Percentiles rank a stretch among this genome's conserved stretches.
These are phyloP conservation scores for Pascua sp. DNA, from an alignment of 1,284 basidiomycete species.

Conservation along the genomic window DNA sequence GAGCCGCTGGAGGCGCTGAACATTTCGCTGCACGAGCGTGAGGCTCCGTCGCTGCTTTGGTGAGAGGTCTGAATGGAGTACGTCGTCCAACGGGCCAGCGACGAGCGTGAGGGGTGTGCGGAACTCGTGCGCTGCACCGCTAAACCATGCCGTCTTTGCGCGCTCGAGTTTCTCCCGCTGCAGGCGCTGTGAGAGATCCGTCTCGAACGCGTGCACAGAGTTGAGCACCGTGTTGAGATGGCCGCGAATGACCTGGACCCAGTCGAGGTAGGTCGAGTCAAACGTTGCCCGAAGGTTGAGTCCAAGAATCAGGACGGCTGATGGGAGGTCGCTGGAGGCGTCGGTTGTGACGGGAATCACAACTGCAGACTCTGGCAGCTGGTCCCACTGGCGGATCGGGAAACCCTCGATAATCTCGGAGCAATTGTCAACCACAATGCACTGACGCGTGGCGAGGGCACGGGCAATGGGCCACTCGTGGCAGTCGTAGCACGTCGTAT, in stretches of 20 bases:
- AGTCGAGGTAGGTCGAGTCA: conserved; percentile 42
- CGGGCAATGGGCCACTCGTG: conserved; percentile 39
- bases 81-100: conserved; percentile 38
- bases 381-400: conserved; percentile 44
- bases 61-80: conserved; percentile 21
- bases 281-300: conserved; percentile 43
- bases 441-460: conserved; percentile 36
- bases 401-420: conserved; percentile 32
- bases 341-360: conserved; percentile 8
- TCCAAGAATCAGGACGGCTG: conserved; percentile 50
- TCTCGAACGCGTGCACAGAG: conserved; percentile 41
- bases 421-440: conserved; percentile 46
- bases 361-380: conserved; percentile 28
- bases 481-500: background rate
- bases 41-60: conserved; percentile 19
- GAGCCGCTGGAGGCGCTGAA: conserved; percentile 37
- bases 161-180: conserved; percentile 48
- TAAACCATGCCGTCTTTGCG: conserved; percentile 47
- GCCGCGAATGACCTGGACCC: conserved; percentile 34
- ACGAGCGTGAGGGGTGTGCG: conserved; percentile 43
- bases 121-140: conserved; percentile 49
- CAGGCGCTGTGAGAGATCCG: conserved; percentile 35
- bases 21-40: conserved; percentile 39
- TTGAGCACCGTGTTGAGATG: conserved; percentile 37
- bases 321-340: conserved; percentile 22